These are phyloP conservation scores for Nemania sp. DNA, from an alignment of 2,329 filamentous ascomycete species.

Conservation along the genomic window DNA sequence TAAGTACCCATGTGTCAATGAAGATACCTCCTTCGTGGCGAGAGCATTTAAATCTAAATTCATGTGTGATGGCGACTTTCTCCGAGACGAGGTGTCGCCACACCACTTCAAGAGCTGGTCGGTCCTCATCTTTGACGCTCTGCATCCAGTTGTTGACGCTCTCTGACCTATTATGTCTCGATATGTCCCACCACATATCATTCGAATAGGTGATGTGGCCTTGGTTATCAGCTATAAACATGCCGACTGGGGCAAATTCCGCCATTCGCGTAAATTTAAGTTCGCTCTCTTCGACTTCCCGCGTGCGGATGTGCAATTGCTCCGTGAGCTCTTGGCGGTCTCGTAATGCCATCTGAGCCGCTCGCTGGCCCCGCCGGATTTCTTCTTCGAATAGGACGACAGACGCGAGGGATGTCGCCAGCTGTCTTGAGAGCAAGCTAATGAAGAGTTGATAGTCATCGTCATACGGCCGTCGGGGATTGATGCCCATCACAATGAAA, in stretches of 20 bases:
- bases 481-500: slow-evolving; percentile 78
- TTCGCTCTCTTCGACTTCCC: slow-evolving; percentile 69
- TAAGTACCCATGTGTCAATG: slow-evolving; percentile 75
- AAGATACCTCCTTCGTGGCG: slow-evolving; percentile 64
- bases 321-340: slow-evolving; percentile 79
- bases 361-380: slow-evolving; percentile 73
- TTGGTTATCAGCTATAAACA: slow-evolving; percentile 77
- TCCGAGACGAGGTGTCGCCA: slow-evolving; percentile 67
- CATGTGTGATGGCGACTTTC: slow-evolving; percentile 67
- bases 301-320: slow-evolving; percentile 69
- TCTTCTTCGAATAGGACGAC: slow-evolving; percentile 85
- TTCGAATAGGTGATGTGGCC: slow-evolving; percentile 81
- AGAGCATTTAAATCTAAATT: slow-evolving; percentile 75
- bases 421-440: slow-evolving; percentile 72
- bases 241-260: slow-evolving; percentile 80
- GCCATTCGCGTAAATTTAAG: slow-evolving; percentile 83
- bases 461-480: slow-evolving; percentile 78
- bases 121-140: slow-evolving; percentile 70
- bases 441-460: slow-evolving; percentile 81
- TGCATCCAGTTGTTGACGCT: slow-evolving; percentile 73
- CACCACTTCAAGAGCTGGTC: slow-evolving; percentile 58
- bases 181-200: slow-evolving; percentile 76
- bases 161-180: slow-evolving; percentile 64
- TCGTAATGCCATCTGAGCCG: slow-evolving; percentile 73
- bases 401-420: slow-evolving; percentile 79